Conservation (phyloP, 1,284 basidiomycete species). For the Austroboletus novae-zelandiae region DNA sequence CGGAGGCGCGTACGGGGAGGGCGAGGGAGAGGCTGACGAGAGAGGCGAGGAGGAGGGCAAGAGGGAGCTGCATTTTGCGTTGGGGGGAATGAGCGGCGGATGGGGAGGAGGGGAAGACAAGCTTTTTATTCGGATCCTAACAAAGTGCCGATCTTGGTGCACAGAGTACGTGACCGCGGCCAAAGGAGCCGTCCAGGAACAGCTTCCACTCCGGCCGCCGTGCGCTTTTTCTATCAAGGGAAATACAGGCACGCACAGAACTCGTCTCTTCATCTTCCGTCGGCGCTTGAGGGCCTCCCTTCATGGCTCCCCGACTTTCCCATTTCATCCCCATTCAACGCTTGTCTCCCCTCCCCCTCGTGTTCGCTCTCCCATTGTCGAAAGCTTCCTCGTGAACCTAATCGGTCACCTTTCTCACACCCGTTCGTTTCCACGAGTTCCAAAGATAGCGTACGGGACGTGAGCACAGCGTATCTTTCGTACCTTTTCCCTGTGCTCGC, state of each 20-base stretch:
- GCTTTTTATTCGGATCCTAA: constrained; percentile 23
- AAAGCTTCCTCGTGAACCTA: background rate
- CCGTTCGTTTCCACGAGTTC: too few species aligned
- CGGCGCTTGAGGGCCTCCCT: background rate
- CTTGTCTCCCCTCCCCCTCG: constrained; percentile 10
- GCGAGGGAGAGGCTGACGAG: constrained; percentile 24
- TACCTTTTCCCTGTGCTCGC: background rate
- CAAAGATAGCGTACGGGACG: constrained; percentile 3
- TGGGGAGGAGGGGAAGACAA: background rate
- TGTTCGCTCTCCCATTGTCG: too few species aligned
- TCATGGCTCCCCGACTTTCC: constrained; percentile 5
- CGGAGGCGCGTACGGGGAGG: constrained; percentile 17
- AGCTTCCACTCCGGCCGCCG: constrained; percentile 23
- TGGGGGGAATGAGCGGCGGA: background rate
- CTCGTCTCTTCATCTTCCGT: constrained; percentile 7
- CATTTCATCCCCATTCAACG: background rate
- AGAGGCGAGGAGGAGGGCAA: constrained; percentile 23
- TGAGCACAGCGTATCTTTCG: background rate
- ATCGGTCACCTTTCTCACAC: background rate
- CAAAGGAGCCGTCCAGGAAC: constrained; percentile 24
- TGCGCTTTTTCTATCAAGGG: constrained; percentile 17
- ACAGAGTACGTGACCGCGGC: constrained; percentile 15
- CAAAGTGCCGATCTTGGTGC: constrained; percentile 17
- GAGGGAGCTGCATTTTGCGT: constrained; percentile 19
- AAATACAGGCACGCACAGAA: constrained; percentile 21